Percentiles rank a stretch among this genome's conserved stretches.
These are phyloP conservation scores for Aspergillus nomiae DNA, from an alignment of 2,329 filamentous ascomycete genomes.

Conservation along the genomic window DNA sequence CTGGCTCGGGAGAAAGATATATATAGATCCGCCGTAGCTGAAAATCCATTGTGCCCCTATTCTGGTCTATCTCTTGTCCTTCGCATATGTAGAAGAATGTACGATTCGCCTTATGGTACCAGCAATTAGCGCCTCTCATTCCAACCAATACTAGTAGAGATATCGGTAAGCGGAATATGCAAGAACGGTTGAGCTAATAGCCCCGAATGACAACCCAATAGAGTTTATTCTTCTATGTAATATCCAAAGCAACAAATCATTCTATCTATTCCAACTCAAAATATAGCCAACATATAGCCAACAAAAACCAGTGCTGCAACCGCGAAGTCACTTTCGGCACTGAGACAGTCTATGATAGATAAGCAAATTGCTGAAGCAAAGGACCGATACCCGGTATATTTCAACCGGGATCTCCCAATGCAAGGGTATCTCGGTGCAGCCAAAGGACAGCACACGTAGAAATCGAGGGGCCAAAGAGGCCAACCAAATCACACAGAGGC, in stretches of 20 bases:
- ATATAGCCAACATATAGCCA: neutral
- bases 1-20: slow-evolving; percentile 29
- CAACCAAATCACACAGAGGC: neutral
- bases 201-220: neutral
- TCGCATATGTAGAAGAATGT: neutral
- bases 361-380: neutral
- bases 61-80: neutral
- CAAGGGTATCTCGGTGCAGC: slow-evolving; percentile 14
- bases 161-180: neutral
- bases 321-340: slow-evolving; percentile 1
- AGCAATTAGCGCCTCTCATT: neutral
- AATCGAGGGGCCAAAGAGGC: slow-evolving; percentile 3
- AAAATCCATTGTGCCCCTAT: slow-evolving; percentile 19
- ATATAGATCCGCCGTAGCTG: slow-evolving; percentile 33
- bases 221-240: neutral
- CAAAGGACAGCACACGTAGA: slow-evolving; percentile 11
- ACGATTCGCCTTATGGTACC: neutral
- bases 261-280: slow-evolving; percentile 3
- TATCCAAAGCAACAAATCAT: neutral
- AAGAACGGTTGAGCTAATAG: neutral
- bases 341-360: slow-evolving; percentile 6
- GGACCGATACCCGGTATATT: neutral
- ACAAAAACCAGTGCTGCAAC: slow-evolving; percentile 4
- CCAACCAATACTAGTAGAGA: neutral
- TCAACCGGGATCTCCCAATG: neutral